Evolutionary conservation across 768 basidiomycete species (phyloP).

Genomic region (Serendipita sp.): DNA sequence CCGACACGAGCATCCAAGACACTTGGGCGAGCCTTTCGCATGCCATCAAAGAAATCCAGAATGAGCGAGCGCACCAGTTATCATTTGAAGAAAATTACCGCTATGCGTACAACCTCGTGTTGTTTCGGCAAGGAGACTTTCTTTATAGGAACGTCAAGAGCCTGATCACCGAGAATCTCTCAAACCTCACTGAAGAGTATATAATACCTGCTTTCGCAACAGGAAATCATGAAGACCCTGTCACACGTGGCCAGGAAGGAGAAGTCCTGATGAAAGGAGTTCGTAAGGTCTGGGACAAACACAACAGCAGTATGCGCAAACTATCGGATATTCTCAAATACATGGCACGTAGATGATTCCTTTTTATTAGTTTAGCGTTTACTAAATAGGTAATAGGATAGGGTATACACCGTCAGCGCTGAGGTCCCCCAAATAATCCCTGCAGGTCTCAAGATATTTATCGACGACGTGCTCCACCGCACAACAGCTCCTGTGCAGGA

Average conservation of each 20-base stretch:
- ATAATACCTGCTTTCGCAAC: conserved; percentile 76
- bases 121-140: conserved; percentile 67
- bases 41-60: conserved; percentile 89
- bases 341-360: conserved; percentile 49
- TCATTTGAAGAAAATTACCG: conserved; percentile 90
- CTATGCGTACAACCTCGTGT: conserved; percentile 87
- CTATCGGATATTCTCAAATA: conserved; percentile 84
- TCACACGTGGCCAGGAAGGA: conserved; percentile 66
- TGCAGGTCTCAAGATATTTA: conserved; percentile 68
- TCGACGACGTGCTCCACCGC: conserved; percentile 51
- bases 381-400: conserved; percentile 44
- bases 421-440: conserved; percentile 67
- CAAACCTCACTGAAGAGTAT: conserved; percentile 53
- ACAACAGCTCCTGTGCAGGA: conserved; percentile 57
- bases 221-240: conserved; percentile 45
- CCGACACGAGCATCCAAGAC: conserved; percentile 60
- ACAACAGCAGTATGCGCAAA: conserved; percentile 74
- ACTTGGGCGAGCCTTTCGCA: conserved; percentile 67
- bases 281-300: conserved; percentile 84
- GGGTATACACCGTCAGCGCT: conserved; percentile 64
- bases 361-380: not conserved
- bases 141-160: conserved; percentile 73
- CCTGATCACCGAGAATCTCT: conserved; percentile 70
- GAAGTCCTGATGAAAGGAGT: conserved; percentile 74
- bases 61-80: conserved; percentile 78